Evolutionary conservation across 129 eudicot species (phyloP), one percentile per base, ranked within the genome.

Genomic region (Helichrysum umbraculigerum): DNA sequence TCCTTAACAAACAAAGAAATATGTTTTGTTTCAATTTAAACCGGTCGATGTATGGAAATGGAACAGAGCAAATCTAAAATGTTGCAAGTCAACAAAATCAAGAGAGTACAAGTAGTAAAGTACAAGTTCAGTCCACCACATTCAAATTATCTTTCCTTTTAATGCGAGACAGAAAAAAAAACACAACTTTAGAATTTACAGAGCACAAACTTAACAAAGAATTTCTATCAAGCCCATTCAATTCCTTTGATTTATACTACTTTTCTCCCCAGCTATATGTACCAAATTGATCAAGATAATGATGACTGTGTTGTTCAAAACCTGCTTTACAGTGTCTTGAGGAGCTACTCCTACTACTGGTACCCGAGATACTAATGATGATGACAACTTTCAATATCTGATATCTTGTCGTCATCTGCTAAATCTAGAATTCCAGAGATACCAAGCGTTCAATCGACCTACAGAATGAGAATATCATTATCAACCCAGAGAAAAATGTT

Each of bases 271-370:
- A 52, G 15, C 70, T 25, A 66, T 76, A 66, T 52, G 66, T 73
- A 72, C 78, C 78, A 79, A 71, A 71, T 63, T 52, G 77, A 72
- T 42, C 60, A 72, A 78, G 52, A 59, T 78, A 51, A 21, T 70
- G 73, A 52, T n/a, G 63, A n/a, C 50, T 59, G 68, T 68, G 81
- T 68, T 39, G 68, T 70, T 78, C 76, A 70, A 78, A 59, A 70
- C 81, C 76, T 62, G 63, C 76, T 78, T 78, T 78, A 78, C 81
- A 78, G 35, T 59, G 52, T 58, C 81, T 39, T 78, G 41, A 69
- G 64, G 9, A 75, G 19, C 72, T 47, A 75, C 47, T 47, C 75
- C 81, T 78, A 78, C 76, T 7, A 71, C 21, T 35, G 32, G 37
- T 66, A 51, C 74, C 68, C 35, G 29, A 33, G 41, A 64, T 75